Evolutionary conservation across 495 filamentous ascomycete genomes (phyloP), one percentile per base, ranked within the genome.

Genomic region (Aspergillus asperescens): DNA sequence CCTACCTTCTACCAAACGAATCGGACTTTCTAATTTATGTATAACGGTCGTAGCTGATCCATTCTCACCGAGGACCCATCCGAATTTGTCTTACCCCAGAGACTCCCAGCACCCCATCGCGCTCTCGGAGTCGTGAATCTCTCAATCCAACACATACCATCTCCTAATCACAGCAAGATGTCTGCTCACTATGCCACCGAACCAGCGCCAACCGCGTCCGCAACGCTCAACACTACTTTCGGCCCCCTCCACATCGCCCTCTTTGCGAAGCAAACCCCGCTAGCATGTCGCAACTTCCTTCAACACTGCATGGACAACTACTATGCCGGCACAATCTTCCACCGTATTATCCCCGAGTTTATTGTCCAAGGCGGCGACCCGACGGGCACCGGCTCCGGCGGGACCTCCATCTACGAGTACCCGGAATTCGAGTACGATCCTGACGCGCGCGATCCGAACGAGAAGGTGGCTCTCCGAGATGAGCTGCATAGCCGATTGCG

Each of bases 311-410:
- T 94, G 51, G 90, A 99, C 68, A 88, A 89, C 51, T 96, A 97
- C 78, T 99, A 97, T 72, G 82, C 86, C 42, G 79, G 81, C 57
- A 96, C 92, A 0, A 84, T 90, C 54, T 97, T 98, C 74, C 93
- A 98, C 70, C 91, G 93, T 16, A 76, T 97, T 16, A 83, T 94
- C 7, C 86, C 91, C 0, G 87, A 86, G 34, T 98, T 98, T 74
- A 86, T 97, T 50, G 71, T 97, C 32, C 93, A 98, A 62, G 94
- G 92, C 51, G 94, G 93, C 53, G 93, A 98, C 63, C 93, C 93
- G 0, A 88, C 88, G 0, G 91, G 90, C 24, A 96, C 90, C 3
- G 93, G 93, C 7, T 82, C 88, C 54, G 93, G 94, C 38, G 93
- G 93, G 7, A 89, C 91, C 57, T 86, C 85, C 32, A 94, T 95